Evolutionary conservation across 176 grass and related monocot genomes (phyloP).

Genomic region (Triticum dicoccoides): DNA sequence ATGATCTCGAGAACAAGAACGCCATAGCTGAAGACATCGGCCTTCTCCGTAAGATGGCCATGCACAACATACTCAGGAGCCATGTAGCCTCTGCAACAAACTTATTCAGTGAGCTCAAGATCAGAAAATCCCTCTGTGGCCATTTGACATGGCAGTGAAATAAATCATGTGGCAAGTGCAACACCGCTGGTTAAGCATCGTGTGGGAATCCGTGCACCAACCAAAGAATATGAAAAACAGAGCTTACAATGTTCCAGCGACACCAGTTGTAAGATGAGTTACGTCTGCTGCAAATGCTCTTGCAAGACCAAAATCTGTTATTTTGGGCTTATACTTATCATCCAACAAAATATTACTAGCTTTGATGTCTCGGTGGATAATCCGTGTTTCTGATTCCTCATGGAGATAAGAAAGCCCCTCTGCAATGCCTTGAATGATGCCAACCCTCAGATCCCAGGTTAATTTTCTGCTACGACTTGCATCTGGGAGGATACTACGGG

Average conservation of each 20-base stretch:
- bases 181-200: not conserved
- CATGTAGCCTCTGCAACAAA: conserved; percentile 83
- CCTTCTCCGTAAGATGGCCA: conserved; percentile 80
- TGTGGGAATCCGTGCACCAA: not conserved
- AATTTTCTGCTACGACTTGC: conserved; percentile 52
- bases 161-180: not conserved
- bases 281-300: conserved; percentile 60
- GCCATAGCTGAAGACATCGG: conserved; percentile 81
- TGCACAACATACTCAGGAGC: conserved; percentile 84
- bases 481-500: conserved; percentile 37
- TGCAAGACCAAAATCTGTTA: conserved; percentile 90
- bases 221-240: not conserved
- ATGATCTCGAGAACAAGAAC: conserved; percentile 76
- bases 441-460: conserved; percentile 58
- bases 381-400: conserved; percentile 72
- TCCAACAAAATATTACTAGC: conserved; percentile 92
- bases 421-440: conserved; percentile 72
- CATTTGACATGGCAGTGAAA: not conserved
- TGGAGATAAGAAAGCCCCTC: conserved; percentile 91
- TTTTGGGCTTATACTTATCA: conserved; percentile 79
- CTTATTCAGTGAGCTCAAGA: conserved; percentile 21
- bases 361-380: conserved; percentile 90
- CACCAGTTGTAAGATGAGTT: conserved; percentile 84
- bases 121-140: not conserved
- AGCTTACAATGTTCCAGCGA: conserved; percentile 82